Conservation (phyloP, 1,284 basidiomycete genomes). For the Lentinula novae-zelandiae region DNA sequence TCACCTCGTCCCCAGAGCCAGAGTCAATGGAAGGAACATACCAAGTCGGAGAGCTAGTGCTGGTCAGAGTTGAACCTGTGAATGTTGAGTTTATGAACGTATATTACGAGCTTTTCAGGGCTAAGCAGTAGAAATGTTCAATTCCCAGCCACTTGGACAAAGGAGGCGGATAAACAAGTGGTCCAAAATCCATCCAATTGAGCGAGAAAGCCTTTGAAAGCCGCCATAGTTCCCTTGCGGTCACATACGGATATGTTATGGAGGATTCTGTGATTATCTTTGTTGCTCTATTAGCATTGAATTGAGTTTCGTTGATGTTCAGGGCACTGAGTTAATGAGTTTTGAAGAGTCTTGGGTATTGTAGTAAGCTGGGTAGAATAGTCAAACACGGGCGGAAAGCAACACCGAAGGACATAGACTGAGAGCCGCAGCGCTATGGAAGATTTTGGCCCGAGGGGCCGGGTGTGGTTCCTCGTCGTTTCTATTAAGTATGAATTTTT, state of each 20-base stretch:
- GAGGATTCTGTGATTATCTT: no score
- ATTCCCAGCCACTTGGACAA: background rate
- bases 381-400: no score
- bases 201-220: background rate
- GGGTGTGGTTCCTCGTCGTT: no score
- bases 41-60: background rate
- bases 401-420: no score
- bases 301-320: no score
- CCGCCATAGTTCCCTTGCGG: background rate
- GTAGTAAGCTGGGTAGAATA: no score
- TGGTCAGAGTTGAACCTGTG: background rate
- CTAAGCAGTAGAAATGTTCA: background rate
- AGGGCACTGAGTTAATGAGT: no score
- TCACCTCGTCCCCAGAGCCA: background rate
- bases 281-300: no score
- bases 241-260: background rate
- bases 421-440: no score
- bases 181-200: background rate
- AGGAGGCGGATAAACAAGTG: background rate
- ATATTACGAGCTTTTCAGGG: background rate
- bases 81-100: background rate
- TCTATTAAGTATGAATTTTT: no score
- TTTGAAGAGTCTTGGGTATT: no score
- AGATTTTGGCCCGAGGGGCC: no score
- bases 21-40: conserved; percentile 4